Evolutionary conservation across 768 basidiomycete species (phyloP).

Genomic region (Thelephora aurantiotincta): DNA sequence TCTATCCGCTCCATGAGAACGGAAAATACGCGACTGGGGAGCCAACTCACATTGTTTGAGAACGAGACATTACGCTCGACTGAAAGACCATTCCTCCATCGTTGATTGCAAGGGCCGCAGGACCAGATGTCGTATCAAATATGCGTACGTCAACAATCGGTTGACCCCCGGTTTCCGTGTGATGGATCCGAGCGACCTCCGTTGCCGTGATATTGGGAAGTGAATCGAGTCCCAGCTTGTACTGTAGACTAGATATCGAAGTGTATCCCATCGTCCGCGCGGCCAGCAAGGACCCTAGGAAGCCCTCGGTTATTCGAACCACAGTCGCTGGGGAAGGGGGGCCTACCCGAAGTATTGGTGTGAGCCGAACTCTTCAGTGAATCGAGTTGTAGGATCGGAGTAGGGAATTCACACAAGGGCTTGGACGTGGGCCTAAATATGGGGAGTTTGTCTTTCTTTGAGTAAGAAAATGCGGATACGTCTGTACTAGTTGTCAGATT

Average conservation of each 20-base stretch:
- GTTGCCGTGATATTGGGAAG: background rate
- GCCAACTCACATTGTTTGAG: background rate
- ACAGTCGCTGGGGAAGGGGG: background rate
- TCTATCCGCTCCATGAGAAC: background rate
- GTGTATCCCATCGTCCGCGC: slow-evolving; percentile 10
- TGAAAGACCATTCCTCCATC: background rate
- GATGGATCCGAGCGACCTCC: background rate
- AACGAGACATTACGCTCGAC: background rate
- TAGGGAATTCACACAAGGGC: slow-evolving; percentile 35
- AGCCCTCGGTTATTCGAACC: no score
- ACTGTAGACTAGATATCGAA: background rate
- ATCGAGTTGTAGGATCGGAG: slow-evolving; percentile 53
- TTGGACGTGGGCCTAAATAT: slow-evolving; percentile 25
- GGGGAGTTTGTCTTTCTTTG: slow-evolving; percentile 13
- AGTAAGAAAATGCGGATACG: slow-evolving; percentile 27
- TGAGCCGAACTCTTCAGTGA: background rate
- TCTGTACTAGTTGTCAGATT: slow-evolving; percentile 22
- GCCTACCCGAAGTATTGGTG: slow-evolving; percentile 12
- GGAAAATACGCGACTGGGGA: background rate
- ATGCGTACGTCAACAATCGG: background rate
- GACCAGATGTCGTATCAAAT: background rate
- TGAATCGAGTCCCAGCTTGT: background rate
- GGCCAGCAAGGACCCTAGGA: slow-evolving; percentile 2
- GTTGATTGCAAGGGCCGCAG: background rate
- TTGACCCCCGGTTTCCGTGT: background rate